Evolutionary conservation across 2,329 filamentous ascomycete genomes (phyloP).

Genomic region (Tolypocladium inflatum): DNA sequence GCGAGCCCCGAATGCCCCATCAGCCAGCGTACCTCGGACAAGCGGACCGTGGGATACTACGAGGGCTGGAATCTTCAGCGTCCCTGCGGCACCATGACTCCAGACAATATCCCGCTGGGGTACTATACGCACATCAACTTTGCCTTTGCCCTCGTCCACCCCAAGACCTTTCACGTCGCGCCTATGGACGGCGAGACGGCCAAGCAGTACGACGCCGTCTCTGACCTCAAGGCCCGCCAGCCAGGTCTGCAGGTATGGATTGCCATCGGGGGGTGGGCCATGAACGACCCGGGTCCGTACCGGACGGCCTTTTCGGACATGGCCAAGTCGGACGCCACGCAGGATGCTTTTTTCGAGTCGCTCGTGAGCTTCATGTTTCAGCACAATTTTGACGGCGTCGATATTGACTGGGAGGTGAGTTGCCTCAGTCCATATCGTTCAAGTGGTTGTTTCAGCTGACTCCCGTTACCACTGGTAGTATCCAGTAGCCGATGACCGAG

Average conservation of each 20-base stretch:
- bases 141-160: slow-evolving; percentile 25
- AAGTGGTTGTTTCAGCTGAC: too few relatives aligned
- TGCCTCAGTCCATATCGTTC: too few relatives aligned
- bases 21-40: slow-evolving; percentile 8
- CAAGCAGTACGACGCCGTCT: neutral
- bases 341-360: neutral
- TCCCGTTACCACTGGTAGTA: neutral
- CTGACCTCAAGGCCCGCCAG: neutral
- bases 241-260: neutral
- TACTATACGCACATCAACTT: slow-evolving; percentile 22
- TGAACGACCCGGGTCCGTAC: slow-evolving; percentile 15
- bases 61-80: slow-evolving; percentile 15
- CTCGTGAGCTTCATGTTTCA: slow-evolving; percentile 6
- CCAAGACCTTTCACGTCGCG: slow-evolving; percentile 12
- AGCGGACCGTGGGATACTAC: slow-evolving; percentile 20
- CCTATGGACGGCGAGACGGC: slow-evolving; percentile 3
- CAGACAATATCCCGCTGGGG: slow-evolving; percentile 14
- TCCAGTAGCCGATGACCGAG: neutral
- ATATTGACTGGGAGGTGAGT: neutral
- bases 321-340: slow-evolving; percentile 4
- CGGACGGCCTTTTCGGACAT: slow-evolving; percentile 23
- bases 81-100: slow-evolving; percentile 12
- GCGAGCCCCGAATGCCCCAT: neutral
- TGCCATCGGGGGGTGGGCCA: slow-evolving; percentile 13
- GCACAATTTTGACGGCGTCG: neutral